Percentiles rank a stretch among this genome's conserved stretches.
Conservation (phyloP, 371 early-diverging fungal genomes). For the Rhizopus microsporus region DNA sequence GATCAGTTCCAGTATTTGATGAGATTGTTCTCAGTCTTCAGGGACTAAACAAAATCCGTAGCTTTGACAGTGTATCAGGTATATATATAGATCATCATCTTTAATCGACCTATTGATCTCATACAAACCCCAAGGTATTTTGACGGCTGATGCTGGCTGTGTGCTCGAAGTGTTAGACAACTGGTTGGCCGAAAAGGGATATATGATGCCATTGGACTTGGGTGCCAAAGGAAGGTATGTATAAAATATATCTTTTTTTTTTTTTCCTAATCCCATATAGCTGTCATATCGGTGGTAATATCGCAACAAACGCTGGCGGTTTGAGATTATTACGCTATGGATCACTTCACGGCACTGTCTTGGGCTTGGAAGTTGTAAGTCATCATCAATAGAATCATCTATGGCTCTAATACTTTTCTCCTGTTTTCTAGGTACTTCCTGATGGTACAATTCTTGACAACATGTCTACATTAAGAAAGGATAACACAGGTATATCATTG, state of each 20-base stretch:
- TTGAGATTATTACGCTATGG: constrained; percentile 93
- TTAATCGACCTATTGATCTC: background rate
- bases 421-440: constrained; percentile 52
- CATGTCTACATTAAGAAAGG: constrained; percentile 80
- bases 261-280: constrained; percentile 16
- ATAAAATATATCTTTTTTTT: background rate
- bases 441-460: constrained; percentile 91
- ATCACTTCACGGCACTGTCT: constrained; percentile 91
- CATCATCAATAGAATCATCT: background rate
- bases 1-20: constrained; percentile 92
- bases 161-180: constrained; percentile 89
- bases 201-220: constrained; percentile 94
- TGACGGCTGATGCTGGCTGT: constrained; percentile 91
- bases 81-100: constrained; percentile 22
- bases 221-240: constrained; percentile 83
- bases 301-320: constrained; percentile 98
- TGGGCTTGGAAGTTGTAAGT: constrained; percentile 80
- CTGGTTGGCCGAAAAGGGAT: constrained; percentile 83
- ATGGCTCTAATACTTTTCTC: background rate
- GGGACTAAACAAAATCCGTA: constrained; percentile 78
- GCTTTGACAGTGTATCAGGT: constrained; percentile 87
- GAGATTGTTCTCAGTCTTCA: constrained; percentile 85
- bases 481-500: constrained; percentile 64
- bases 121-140: constrained; percentile 53
- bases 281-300: constrained; percentile 96